phyloP scores from a whole-genome alignment of 441 rosid genomes.

The Kokia cookei region DNA sequence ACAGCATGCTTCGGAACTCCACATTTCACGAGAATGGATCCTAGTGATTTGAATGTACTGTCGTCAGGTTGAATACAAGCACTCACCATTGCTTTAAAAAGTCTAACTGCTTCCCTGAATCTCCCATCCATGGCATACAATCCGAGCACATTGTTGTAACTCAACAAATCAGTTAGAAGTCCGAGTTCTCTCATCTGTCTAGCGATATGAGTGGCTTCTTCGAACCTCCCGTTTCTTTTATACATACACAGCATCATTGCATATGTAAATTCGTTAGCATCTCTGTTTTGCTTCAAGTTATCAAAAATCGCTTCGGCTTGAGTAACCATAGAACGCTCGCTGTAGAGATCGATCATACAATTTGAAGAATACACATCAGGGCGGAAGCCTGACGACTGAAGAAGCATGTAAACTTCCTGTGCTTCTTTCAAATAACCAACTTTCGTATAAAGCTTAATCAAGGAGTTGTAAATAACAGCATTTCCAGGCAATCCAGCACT shows the following conservation, averaged over 20 bases:
- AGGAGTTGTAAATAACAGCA: constrained; percentile 50
- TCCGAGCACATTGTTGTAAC: constrained; percentile 61
- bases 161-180: constrained; percentile 48
- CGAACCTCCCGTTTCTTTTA: constrained; percentile 59
- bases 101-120: constrained; percentile 51
- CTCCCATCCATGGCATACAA: constrained; percentile 67
- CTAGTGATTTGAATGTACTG: constrained; percentile 57
- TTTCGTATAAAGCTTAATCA: constrained; percentile 84
- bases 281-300: constrained; percentile 50
- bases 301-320: constrained; percentile 39
- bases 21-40: constrained; percentile 51
- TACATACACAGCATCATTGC: constrained; percentile 86
- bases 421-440: constrained; percentile 75
- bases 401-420: constrained; percentile 54
- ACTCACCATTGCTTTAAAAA: constrained; percentile 62
- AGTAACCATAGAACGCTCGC: constrained; percentile 59
- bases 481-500: constrained; percentile 56
- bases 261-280: constrained; percentile 70
- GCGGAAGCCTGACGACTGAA: constrained; percentile 29
- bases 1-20: constrained; percentile 63
- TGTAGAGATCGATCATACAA: constrained; percentile 80
- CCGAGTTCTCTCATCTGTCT: constrained; percentile 56
- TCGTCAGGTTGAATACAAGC: constrained; percentile 48
- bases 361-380: constrained; percentile 62
- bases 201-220: constrained; percentile 58